phyloP scores from a whole-genome alignment of 768 basidiomycete genomes.

The Scleroderma bovista region DNA sequence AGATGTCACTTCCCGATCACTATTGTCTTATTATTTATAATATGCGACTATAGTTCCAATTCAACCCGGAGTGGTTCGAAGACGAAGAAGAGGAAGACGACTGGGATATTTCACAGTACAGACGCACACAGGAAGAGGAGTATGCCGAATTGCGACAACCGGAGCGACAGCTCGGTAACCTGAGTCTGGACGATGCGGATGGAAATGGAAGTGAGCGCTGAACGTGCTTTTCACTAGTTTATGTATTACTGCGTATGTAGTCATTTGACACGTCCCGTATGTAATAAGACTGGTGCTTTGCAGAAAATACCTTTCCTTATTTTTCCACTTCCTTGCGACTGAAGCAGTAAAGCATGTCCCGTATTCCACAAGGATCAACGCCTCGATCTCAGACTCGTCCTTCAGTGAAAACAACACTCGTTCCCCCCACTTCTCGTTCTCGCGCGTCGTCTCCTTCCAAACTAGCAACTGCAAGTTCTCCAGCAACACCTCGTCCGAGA shows the following conservation, averaged over 20 bases:
- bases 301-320: neutral
- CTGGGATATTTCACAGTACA: constrained; percentile 58
- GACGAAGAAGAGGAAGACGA: constrained; percentile 56
- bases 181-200: constrained; percentile 16
- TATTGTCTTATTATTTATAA: neutral
- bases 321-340: neutral
- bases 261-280: too few relatives aligned
- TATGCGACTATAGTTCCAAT: constrained; percentile 64
- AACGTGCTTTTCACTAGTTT: neutral
- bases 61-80: constrained; percentile 92
- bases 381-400: constrained; percentile 19
- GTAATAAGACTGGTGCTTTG: neutral
- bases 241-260: too few relatives aligned
- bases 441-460: constrained; percentile 28
- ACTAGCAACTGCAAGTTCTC: constrained; percentile 19
- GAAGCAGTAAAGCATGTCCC: constrained; percentile 30
- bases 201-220: constrained; percentile 4
- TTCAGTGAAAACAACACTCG: constrained; percentile 23
- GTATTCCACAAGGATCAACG: constrained; percentile 33
- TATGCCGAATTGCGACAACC: constrained; percentile 21
- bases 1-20: constrained; percentile 19
- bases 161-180: constrained; percentile 10
- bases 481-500: constrained; percentile 28
- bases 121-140: constrained; percentile 32
- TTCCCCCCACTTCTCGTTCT: constrained; percentile 25